Evolutionary conservation across 768 basidiomycete genomes (phyloP), one percentile per base, ranked within the genome.

Genomic region (Clitopilus passeckerianus): DNA sequence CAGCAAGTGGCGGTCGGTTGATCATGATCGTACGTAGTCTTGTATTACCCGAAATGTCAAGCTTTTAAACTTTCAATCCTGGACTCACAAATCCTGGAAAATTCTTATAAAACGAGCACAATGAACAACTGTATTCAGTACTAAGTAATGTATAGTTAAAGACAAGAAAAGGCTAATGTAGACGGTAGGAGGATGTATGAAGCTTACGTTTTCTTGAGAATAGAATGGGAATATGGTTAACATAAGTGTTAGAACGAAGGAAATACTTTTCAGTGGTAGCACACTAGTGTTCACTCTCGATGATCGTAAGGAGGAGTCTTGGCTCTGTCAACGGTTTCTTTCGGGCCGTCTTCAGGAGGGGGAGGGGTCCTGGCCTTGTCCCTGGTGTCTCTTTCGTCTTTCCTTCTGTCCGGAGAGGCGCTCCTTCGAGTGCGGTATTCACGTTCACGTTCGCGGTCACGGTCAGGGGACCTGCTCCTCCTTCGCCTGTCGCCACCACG

Each of bases 231-330:
- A 44, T 30, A 57, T 46, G 43, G 46, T 50, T 50, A 50, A 50
- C 35, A 59, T 35, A 37, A n/a, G 56, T 54, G 53, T 53, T 37
- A 9, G 33, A 54, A 54, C 50, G 27, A 53, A 60, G 34, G 53
- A 60, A 57, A 57, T 46, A 61, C 33, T 41, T 54, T 53, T 81
- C 69, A 80, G 68, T 77, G 77, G 5, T 41, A 9, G 10, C 10
- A 41, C 14, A 3, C n/a, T 14, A 41, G n/a, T 5, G 3, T n/a
- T 41, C 37, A 41, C 12, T 4, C 37, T 41, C n/a, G 12, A 2
- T 41, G 37, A 63, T 86, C 85, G 62, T 83, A 86, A 33, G 84
- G 83, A 35, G 86, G 86, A 7, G 85, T 85, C 64, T 79, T 80
- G 56, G 80, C 81, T 68, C 77, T 72, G 56, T 86, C 85, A 6